Evolutionary conservation across 2,329 filamentous ascomycete species (phyloP), one percentile per base, ranked within the genome.

Genomic region (Aureobasidium sp.): DNA sequence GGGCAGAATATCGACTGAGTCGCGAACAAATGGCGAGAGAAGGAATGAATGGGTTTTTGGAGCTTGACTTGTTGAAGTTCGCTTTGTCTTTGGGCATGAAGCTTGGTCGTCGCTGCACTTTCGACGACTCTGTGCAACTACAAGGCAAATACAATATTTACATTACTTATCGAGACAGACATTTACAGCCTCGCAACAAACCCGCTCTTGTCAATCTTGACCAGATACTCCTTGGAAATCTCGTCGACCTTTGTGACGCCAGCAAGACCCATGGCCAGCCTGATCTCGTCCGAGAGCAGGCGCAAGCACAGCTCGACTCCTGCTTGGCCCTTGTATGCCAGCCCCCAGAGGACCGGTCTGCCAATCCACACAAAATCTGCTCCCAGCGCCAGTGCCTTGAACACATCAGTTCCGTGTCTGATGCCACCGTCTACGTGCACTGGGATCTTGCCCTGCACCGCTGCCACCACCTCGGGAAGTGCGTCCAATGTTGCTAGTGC

Each of bases 361-460:
- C 79, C 79, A 7, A 79, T 70, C 77, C 70, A 81, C 61, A 66
- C 65, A 58, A 67, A 68, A 33, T 78, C 70, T 0, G 78, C 79
- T 7, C 78, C 79, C 2, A 82, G 68, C 1, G 77, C 76, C 2
- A 81, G 68, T 1, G 81, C 81, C 69, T 84, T 84, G 70, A 84
- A 78, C 17, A 82, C 74, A 67, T 84, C 81, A 0, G 76, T 78
- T 0, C 80, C 82, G 19, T 78, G 77, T 52, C 81, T 68, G 48
- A 84, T 77, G 0, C 82, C 81, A 9, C 76, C 79, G 66, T 88
- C 85, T 12, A 87, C 80, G 39, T 87, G 77, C 19, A 88, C 70
- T 81, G 81, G 42, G 77, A 71, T 29, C 75, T 77, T 77, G 35
- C 77, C 76, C 2, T 69, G 62, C 2, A 71, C 71, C 8, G 69